These are phyloP conservation scores for Microsporum ferrugineum DNA, from an alignment of 2,329 filamentous ascomycete species.

Conservation along the genomic window DNA sequence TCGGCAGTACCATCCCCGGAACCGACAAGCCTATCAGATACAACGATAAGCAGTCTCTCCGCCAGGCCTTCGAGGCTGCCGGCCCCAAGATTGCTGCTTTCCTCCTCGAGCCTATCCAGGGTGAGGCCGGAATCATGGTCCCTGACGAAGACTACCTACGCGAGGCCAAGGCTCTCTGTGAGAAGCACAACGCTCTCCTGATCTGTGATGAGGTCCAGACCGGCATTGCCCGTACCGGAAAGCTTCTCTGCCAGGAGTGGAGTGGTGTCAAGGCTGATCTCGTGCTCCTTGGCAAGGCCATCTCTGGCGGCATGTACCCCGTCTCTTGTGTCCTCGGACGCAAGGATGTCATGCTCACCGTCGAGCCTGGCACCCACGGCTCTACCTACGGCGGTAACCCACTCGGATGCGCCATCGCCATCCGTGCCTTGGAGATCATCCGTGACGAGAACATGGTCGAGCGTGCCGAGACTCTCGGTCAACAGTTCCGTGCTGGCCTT, in stretches of 20 bases:
- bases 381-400: constrained; percentile 98
- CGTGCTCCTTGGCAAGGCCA: constrained; percentile 90
- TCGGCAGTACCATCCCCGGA: constrained; percentile 64
- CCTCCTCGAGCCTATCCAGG: constrained; percentile 92
- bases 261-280: constrained; percentile 89
- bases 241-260: constrained; percentile 91
- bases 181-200: constrained; percentile 86
- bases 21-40: constrained; percentile 72
- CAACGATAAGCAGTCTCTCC: constrained; percentile 72
- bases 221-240: constrained; percentile 86
- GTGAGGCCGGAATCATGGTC: constrained; percentile 92
- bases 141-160: constrained; percentile 79
- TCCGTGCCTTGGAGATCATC: constrained; percentile 86
- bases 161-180: constrained; percentile 72
- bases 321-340: constrained; percentile 82
- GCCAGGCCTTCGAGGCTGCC: constrained; percentile 65
- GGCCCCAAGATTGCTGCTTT: constrained; percentile 82
- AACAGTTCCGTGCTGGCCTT: constrained; percentile 71
- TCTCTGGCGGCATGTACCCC: constrained; percentile 98
- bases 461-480: constrained; percentile 67
- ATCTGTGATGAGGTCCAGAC: constrained; percentile 99
- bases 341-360: constrained; percentile 86
- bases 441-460: constrained; percentile 82
- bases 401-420: constrained; percentile 86
- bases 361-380: constrained; percentile 93